phyloP scores from a whole-genome alignment of 2,329 filamentous ascomycete species.

The Ophiostoma sp. region DNA sequence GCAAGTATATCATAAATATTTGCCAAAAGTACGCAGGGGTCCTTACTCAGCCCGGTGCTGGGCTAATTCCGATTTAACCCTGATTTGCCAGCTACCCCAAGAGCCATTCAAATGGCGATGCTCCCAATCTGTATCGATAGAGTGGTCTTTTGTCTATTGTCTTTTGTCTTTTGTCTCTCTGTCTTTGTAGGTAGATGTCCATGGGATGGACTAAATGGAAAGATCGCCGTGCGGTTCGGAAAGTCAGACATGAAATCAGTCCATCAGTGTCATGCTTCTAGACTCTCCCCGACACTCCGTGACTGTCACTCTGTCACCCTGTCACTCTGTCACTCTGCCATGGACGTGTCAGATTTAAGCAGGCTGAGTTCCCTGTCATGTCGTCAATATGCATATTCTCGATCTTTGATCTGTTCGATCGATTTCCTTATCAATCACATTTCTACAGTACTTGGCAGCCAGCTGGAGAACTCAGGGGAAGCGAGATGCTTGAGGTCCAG shows the following conservation, averaged over 20 bases:
- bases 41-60: background rate
- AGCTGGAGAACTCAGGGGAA: background rate
- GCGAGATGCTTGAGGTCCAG: background rate
- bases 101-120: background rate
- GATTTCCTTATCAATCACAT: background rate
- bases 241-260: background rate
- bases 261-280: background rate
- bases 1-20: background rate
- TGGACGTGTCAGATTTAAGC: background rate
- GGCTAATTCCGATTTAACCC: background rate
- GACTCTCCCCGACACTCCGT: too few species aligned
- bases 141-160: too few species aligned
- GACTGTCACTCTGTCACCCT: too few species aligned
- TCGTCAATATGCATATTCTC: background rate
- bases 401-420: background rate
- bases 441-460: background rate
- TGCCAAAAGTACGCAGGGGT: background rate
- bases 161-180: background rate
- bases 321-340: too few species aligned
- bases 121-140: too few species aligned
- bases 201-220: background rate
- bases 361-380: background rate
- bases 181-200: background rate
- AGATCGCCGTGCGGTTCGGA: constrained; percentile 1
- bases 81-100: background rate